phyloP scores from a whole-genome alignment of 1,284 basidiomycete species.

The Tetrapyrgos nigripes region DNA sequence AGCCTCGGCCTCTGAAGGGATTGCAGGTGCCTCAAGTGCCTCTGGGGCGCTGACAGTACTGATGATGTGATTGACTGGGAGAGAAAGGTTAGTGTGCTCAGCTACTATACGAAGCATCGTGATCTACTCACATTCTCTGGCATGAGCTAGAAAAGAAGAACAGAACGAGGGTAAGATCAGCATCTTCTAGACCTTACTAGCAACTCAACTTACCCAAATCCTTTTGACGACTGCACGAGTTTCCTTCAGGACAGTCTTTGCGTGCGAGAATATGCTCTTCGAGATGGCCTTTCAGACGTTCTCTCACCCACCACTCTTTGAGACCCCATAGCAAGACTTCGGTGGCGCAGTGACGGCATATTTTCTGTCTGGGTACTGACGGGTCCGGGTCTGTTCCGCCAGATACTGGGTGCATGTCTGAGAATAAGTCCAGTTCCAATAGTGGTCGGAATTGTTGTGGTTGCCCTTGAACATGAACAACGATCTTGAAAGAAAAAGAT shows the following conservation, averaged over 20 bases:
- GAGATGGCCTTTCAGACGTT: slow-evolving; percentile 69
- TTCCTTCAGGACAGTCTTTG: slow-evolving; percentile 69
- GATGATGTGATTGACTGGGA: slow-evolving; percentile 57
- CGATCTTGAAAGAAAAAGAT: slow-evolving; percentile 51
- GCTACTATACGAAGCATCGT: background rate
- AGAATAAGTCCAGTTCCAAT: slow-evolving; percentile 71
- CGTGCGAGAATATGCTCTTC: slow-evolving; percentile 57
- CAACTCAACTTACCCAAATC: slow-evolving; percentile 59
- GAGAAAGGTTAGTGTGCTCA: slow-evolving; percentile 11
- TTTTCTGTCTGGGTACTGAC: slow-evolving; percentile 57
- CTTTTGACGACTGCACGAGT: slow-evolving; percentile 60
- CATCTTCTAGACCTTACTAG: background rate
- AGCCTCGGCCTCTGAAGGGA: too few species aligned
- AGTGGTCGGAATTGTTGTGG: slow-evolving; percentile 68
- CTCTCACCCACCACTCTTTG: slow-evolving; percentile 80
- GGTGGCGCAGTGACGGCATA: slow-evolving; percentile 74
- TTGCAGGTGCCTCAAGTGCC: too few species aligned
- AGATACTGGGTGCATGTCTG: slow-evolving; percentile 62
- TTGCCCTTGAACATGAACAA: slow-evolving; percentile 61
- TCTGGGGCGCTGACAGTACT: slow-evolving; percentile 22
- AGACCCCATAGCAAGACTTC: slow-evolving; percentile 77
- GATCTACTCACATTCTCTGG: slow-evolving; percentile 68
- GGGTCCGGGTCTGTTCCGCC: slow-evolving; percentile 60
- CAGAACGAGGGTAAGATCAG: background rate
- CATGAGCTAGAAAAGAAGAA: slow-evolving; percentile 54